Percentiles rank a stretch among this genome's conserved stretches.
Conservation (phyloP, 352 stramenopile species). For the Lagenidium giganteum region DNA sequence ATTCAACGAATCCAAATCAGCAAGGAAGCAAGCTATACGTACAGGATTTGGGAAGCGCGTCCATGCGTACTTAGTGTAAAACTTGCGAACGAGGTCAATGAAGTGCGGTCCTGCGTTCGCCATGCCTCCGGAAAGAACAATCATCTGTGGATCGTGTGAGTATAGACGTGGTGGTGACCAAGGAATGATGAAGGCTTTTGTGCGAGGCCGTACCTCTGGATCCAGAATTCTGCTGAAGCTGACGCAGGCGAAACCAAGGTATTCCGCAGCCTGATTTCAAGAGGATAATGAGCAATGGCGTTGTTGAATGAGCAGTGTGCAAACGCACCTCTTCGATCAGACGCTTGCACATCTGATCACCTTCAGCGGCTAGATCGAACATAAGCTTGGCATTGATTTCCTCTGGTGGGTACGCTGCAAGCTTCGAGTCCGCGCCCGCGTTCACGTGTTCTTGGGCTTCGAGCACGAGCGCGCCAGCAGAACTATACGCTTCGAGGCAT, state of each 20-base stretch:
- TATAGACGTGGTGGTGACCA: not conserved
- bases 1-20: conserved; percentile 1
- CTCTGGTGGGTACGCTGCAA: conserved; percentile 31
- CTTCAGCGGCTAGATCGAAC: conserved; percentile 58
- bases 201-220: conserved; percentile 57
- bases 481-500: conserved; percentile 79
- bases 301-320: not conserved
- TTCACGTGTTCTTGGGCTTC: conserved; percentile 48
- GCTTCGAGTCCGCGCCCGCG: conserved; percentile 39
- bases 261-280: conserved; percentile 64
- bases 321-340: conserved; percentile 55
- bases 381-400: conserved; percentile 72
- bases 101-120: conserved; percentile 68
- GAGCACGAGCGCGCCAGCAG: conserved; percentile 51
- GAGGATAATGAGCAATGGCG: not conserved
- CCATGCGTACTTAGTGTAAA: conserved; percentile 72
- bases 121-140: conserved; percentile 73
- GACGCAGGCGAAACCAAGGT: conserved; percentile 79
- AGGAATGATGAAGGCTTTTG: no score
- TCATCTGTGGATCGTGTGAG: conserved; percentile 37
- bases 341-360: conserved; percentile 59
- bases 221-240: conserved; percentile 74
- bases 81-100: conserved; percentile 51
- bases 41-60: conserved; percentile 67
- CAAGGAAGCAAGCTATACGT: conserved; percentile 7